Percentiles rank a stretch among this genome's conserved stretches.
Conservation (phyloP, 495 filamentous ascomycete genomes). For the Penicillium pancosmium region DNA sequence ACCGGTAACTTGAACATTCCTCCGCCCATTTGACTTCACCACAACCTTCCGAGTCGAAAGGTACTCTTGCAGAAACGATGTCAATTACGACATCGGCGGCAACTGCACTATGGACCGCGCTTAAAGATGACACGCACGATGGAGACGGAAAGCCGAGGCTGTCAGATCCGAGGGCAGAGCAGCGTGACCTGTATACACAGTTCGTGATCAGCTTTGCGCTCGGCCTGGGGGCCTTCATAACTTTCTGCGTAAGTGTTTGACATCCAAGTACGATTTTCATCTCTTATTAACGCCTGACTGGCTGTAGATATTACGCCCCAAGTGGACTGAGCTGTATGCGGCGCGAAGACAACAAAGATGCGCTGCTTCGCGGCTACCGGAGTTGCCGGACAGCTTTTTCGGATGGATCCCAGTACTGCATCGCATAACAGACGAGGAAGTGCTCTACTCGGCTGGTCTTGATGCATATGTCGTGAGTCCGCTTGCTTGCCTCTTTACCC, state of each 20-base stretch:
- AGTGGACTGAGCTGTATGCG: slow-evolving; percentile 92
- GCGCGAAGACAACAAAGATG: slow-evolving; percentile 74
- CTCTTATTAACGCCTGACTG: neutral
- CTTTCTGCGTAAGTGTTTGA: slow-evolving; percentile 60
- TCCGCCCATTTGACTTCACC: slow-evolving; percentile 9
- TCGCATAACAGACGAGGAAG: slow-evolving; percentile 82
- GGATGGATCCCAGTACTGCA: slow-evolving; percentile 95
- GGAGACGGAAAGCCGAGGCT: slow-evolving; percentile 29
- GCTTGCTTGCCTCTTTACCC: neutral
- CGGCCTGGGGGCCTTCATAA: slow-evolving; percentile 60
- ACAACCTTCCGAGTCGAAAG: slow-evolving; percentile 25
- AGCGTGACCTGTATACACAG: slow-evolving; percentile 61
- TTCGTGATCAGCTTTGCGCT: slow-evolving; percentile 59
- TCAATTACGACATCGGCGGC: slow-evolving; percentile 37
- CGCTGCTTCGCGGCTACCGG: slow-evolving; percentile 73
- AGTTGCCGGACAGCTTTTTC: slow-evolving; percentile 83
- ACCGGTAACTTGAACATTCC: slow-evolving; percentile 16
- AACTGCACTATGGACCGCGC: slow-evolving; percentile 28
- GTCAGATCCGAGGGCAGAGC: slow-evolving; percentile 40
- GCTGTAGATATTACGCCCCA: slow-evolving; percentile 71
- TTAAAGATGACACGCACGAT: slow-evolving; percentile 22
- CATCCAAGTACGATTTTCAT: neutral
- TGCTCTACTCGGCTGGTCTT: slow-evolving; percentile 86
- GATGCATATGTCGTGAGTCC: slow-evolving; percentile 88
- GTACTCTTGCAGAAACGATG: slow-evolving; percentile 28